Evolutionary conservation across 2,329 filamentous ascomycete species (phyloP).

Genomic region (Fusarium avenaceum): DNA sequence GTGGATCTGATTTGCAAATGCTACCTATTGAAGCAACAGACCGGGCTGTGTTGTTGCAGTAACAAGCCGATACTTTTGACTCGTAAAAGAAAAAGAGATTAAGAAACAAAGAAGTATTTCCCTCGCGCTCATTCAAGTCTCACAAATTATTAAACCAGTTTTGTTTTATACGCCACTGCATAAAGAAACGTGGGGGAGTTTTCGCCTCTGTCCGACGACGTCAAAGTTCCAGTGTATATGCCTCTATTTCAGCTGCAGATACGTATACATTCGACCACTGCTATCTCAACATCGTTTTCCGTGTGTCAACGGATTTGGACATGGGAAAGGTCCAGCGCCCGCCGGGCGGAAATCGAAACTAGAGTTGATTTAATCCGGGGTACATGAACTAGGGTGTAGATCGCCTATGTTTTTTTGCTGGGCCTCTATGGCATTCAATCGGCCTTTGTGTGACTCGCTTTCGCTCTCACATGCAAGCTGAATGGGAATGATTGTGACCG

Average conservation of each 20-base stretch:
- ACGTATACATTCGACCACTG: slow-evolving; percentile 21
- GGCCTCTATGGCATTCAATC: slow-evolving; percentile 5
- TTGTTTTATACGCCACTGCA: slow-evolving; percentile 30
- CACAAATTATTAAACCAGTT: slow-evolving; percentile 11
- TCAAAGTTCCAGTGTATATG: slow-evolving; percentile 10
- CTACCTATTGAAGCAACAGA: neutral
- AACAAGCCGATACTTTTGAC: slow-evolving; percentile 1
- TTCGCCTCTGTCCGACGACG: neutral
- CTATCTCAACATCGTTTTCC: slow-evolving; percentile 46
- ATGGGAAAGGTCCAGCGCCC: slow-evolving; percentile 46
- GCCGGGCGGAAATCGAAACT: slow-evolving; percentile 32
- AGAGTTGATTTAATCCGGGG: slow-evolving; percentile 43
- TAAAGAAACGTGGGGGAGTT: slow-evolving; percentile 30
- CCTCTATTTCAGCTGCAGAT: slow-evolving; percentile 18
- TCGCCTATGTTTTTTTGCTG: slow-evolving; percentile 13
- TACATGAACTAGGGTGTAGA: slow-evolving; percentile 46
- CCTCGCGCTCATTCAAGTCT: slow-evolving; percentile 3
- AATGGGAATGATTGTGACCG: neutral
- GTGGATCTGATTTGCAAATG: neutral
- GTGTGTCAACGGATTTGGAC: slow-evolving; percentile 49
- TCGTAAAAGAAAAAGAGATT: neutral
- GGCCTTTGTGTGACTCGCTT: slow-evolving; percentile 10
- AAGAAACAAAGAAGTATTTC: slow-evolving; percentile 1
- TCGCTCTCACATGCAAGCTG: neutral
- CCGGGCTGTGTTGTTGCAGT: slow-evolving; percentile 2